Conservation (phyloP, 2,329 filamentous ascomycete species). For the Trichoderma sp. region DNA sequence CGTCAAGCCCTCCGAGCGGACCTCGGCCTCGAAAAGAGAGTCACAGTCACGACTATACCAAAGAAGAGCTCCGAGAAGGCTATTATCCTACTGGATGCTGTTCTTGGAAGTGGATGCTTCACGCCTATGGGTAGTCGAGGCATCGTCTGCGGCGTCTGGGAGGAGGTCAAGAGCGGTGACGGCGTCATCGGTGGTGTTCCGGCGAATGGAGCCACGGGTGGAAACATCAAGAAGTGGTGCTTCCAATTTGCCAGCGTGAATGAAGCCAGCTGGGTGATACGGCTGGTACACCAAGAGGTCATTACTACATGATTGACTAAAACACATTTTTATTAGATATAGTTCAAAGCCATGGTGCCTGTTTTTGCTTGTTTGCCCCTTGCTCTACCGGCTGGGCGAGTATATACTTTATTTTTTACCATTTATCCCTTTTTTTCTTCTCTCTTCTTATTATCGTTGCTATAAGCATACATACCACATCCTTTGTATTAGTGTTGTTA, state of each 20-base stretch:
- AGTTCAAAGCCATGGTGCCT: neutral
- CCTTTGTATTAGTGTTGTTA: conserved; percentile 2
- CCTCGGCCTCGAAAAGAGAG: conserved; percentile 78
- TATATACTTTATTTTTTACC: neutral
- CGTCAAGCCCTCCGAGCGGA: conserved; percentile 62
- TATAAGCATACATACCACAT: conserved; percentile 18
- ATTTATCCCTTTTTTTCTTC: neutral
- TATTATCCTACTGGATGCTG: conserved; percentile 76
- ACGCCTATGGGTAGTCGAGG: conserved; percentile 81
- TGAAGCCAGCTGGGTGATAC: conserved; percentile 60
- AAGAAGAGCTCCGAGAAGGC: conserved; percentile 61
- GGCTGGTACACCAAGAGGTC: conserved; percentile 62
- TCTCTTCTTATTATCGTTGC: neutral
- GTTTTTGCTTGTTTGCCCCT: neutral
- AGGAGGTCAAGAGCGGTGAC: conserved; percentile 69
- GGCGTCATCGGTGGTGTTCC: conserved; percentile 58
- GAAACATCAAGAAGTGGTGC: conserved; percentile 65
- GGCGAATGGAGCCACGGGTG: conserved; percentile 55
- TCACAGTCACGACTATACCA: conserved; percentile 75
- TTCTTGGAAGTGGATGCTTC: conserved; percentile 82
- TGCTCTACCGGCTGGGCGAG: neutral
- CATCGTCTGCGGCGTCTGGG: conserved; percentile 87
- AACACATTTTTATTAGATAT: neutral
- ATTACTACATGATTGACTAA: conserved; percentile 40
- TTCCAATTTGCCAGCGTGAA: conserved; percentile 60